A percentile compares a stretch with the other conserved stretches of the same genome.
phyloP scores from a whole-genome alignment of 2,329 filamentous ascomycete genomes.

The Trichoderma koningii region DNA sequence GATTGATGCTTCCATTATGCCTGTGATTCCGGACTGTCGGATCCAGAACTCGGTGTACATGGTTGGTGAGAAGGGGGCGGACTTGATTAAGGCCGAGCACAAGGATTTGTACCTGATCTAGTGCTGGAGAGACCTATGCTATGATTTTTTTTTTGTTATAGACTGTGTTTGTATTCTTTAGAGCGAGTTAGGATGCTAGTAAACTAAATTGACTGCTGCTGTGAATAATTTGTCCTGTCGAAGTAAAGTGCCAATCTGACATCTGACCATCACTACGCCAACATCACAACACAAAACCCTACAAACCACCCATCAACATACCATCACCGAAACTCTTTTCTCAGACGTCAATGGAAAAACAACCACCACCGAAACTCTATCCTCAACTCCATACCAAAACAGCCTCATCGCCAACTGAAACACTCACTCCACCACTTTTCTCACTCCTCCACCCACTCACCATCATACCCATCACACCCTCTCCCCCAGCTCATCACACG shows the following conservation, averaged over 20 bases:
- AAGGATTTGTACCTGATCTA: constrained; percentile 27
- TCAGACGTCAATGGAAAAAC: too few relatives aligned
- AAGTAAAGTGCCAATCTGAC: neutral
- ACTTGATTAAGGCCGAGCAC: constrained; percentile 30
- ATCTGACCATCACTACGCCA: too few relatives aligned
- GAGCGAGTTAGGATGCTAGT: constrained; percentile 8
- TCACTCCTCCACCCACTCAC: neutral
- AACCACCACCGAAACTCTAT: too few relatives aligned
- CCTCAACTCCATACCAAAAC: too few relatives aligned
- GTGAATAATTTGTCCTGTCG: neutral
- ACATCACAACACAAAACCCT: neutral
- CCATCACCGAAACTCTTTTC: neutral
- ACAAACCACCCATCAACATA: neutral
- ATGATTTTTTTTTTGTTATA: constrained; percentile 10
- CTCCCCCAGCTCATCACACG: constrained; percentile 4
- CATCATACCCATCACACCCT: neutral
- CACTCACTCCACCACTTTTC: neutral
- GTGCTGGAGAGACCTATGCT: too few relatives aligned
- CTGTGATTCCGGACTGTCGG: constrained; percentile 57
- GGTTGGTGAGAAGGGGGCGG: constrained; percentile 55
- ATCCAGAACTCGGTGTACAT: constrained; percentile 64
- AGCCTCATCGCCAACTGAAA: neutral
- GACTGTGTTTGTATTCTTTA: neutral
- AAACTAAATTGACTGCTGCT: constrained; percentile 19
- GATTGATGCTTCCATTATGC: constrained; percentile 58